Evolutionary conservation across 2,329 filamentous ascomycete species (phyloP), one percentile per base, ranked within the genome.

Genomic region (Colletotrichum sojae): DNA sequence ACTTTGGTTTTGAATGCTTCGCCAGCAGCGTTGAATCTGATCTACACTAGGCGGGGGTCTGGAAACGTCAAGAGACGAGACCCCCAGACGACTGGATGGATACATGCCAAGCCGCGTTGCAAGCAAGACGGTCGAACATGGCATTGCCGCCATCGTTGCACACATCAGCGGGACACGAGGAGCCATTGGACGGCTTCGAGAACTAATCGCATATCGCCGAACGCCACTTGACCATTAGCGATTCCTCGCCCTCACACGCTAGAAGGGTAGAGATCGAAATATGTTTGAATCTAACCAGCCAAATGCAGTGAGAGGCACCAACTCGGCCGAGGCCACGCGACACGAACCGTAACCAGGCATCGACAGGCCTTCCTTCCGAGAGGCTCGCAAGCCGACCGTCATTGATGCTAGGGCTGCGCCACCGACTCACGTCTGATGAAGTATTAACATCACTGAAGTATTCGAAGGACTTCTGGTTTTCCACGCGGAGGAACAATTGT

Each of bases 21-120:
- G n/a, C 27, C 40, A 43, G 31, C 31, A 36, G 49, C 53, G 43
- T 56, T 51, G 31, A 49, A 13, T 27, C 27, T 6, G 22, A 13
- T n/a, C n/a, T 15, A 45, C 31, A 20, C 36, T 49, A 60, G 45
- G 27, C 39, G 60, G 40, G 43, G 16, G 43, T 8, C 59, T 49
- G 63, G 54, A 66, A 60, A 45, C 62, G 49, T 48, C 64, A 45
- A 45, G 36, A 40, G 48, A 22, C n/a, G 31, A 52, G 16, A 16
- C 31, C 16, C 10, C 54, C 53, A 31, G 39, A 40, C 20, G 25
- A 36, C 15, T 15, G 51, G 8, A 65, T 15, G 51, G 10, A 59
- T 27, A 43, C 48, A 52, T 2, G 15, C 49, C 49, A 66, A 55
- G 31, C 36, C 61, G 36, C 18, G 36, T 66, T 51, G 15, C n/a